Percentiles rank a stretch among this genome's conserved stretches.
Evolutionary conservation across 2,329 filamentous ascomycete genomes (phyloP).

Genomic region (Zymoseptoria ardabiliae): DNA sequence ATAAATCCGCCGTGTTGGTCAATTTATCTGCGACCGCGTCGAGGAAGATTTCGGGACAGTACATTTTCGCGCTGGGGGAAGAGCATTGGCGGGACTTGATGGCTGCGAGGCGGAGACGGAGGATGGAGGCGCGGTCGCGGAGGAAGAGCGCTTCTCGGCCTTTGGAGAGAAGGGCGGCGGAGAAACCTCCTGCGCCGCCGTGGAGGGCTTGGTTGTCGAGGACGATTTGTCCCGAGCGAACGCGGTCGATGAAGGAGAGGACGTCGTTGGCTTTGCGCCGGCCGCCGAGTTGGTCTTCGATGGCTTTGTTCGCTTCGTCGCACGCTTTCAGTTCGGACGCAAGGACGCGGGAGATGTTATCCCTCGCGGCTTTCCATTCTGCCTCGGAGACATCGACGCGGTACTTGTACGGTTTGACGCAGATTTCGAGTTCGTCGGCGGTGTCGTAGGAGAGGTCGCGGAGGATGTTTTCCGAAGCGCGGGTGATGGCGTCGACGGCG

Average conservation of each 20-base stretch:
- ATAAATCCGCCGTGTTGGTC: conserved; percentile 88
- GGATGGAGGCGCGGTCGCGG: conserved; percentile 78
- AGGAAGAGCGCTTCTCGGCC: conserved; percentile 92
- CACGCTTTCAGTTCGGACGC: conserved; percentile 82
- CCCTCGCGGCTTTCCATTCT: conserved; percentile 80
- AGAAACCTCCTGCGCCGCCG: conserved; percentile 89
- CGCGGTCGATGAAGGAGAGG: conserved; percentile 82
- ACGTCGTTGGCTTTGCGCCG: conserved; percentile 83
- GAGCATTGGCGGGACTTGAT: conserved; percentile 87
- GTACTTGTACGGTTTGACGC: conserved; percentile 98
- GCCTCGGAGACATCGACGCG: conserved; percentile 89
- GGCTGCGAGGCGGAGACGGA: conserved; percentile 82
- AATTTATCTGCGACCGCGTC: conserved; percentile 93
- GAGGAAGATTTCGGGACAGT: conserved; percentile 96
- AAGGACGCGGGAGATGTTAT: conserved; percentile 72
- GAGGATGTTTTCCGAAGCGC: conserved; percentile 81
- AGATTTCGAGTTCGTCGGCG: conserved; percentile 96
- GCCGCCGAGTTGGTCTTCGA: conserved; percentile 74
- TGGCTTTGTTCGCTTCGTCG: conserved; percentile 64
- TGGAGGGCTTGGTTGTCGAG: conserved; percentile 67
- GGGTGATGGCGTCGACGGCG: conserved; percentile 83
- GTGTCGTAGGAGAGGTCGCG: conserved; percentile 96
- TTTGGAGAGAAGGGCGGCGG: conserved; percentile 66
- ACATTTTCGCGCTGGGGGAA: conserved; percentile 74
- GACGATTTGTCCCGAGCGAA: conserved; percentile 74